Evolutionary conservation across 768 basidiomycete genomes (phyloP).

Genomic region (Termitomyces bulborhizus): DNA sequence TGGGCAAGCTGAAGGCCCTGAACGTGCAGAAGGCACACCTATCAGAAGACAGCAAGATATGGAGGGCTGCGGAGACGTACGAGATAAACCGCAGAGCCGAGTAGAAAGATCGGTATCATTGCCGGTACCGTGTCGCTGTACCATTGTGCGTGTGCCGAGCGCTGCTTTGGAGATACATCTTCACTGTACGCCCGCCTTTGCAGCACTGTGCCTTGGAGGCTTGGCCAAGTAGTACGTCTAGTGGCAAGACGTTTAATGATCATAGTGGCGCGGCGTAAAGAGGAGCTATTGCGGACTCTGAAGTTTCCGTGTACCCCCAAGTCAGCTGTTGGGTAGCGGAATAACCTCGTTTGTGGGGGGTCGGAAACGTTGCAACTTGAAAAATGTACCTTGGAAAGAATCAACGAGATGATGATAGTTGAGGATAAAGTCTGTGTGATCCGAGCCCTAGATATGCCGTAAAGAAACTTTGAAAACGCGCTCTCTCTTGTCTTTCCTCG

Average conservation of each 20-base stretch:
- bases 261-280: conserved; percentile 5
- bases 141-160: conserved; percentile 55
- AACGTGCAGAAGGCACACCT: neutral
- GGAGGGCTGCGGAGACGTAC: conserved; percentile 28
- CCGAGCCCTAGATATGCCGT: neutral
- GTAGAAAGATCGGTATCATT: conserved; percentile 72
- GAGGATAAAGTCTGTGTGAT: neutral
- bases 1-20: conserved; percentile 67
- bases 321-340: conserved; percentile 13
- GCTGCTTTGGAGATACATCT: conserved; percentile 15
- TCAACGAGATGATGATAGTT: neutral
- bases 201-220: conserved; percentile 1
- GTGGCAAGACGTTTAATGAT: conserved; percentile 14
- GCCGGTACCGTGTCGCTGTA: conserved; percentile 66
- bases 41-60: neutral
- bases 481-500: neutral
- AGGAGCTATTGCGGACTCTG: neutral
- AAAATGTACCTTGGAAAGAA: neutral
- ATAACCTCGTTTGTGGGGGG: conserved; percentile 8
- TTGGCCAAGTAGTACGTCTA: conserved; percentile 7
- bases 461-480: neutral
- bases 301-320: neutral
- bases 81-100: conserved; percentile 76
- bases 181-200: conserved; percentile 15
- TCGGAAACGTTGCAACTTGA: neutral